These are phyloP conservation scores for Zygoascus tannicola DNA, from an alignment of 805 yeast genomes.

Conservation along the genomic window DNA sequence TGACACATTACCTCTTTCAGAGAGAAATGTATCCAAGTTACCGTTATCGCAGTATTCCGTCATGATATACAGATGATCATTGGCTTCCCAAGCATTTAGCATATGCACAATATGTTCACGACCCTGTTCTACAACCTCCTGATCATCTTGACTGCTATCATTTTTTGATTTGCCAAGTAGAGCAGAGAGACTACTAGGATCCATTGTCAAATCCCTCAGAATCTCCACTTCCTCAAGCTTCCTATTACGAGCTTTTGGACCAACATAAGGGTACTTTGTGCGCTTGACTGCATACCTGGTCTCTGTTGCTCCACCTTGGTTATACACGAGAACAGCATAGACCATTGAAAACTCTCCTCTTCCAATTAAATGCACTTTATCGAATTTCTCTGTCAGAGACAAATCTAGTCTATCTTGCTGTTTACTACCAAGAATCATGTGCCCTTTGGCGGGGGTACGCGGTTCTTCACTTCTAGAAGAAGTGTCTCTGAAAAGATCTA, in stretches of 20 bases:
- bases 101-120: constrained; percentile 70
- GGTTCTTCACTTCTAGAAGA: constrained; percentile 6
- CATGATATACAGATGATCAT: constrained; percentile 75
- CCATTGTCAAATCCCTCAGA: constrained; percentile 23
- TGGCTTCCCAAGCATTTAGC: constrained; percentile 74
- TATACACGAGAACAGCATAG: constrained; percentile 46
- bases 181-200: background rate
- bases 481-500: constrained; percentile 2
- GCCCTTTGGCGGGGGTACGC: constrained; percentile 19
- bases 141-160: constrained; percentile 18
- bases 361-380: constrained; percentile 64
- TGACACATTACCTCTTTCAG: constrained; percentile 65
- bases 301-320: constrained; percentile 19
- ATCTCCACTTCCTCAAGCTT: constrained; percentile 71
- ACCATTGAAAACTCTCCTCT: constrained; percentile 87
- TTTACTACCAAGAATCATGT: constrained; percentile 5
- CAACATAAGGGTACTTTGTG: constrained; percentile 55
- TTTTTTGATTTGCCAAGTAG: background rate
- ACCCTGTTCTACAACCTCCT: constrained; percentile 41
- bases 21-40: constrained; percentile 67
- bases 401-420: constrained; percentile 14
- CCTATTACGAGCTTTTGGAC: constrained; percentile 51
- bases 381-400: constrained; percentile 40
- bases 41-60: constrained; percentile 95
- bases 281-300: constrained; percentile 76